Evolutionary conservation across 306 rosid species (phyloP).

Genomic region (Begonia loranthoides): DNA sequence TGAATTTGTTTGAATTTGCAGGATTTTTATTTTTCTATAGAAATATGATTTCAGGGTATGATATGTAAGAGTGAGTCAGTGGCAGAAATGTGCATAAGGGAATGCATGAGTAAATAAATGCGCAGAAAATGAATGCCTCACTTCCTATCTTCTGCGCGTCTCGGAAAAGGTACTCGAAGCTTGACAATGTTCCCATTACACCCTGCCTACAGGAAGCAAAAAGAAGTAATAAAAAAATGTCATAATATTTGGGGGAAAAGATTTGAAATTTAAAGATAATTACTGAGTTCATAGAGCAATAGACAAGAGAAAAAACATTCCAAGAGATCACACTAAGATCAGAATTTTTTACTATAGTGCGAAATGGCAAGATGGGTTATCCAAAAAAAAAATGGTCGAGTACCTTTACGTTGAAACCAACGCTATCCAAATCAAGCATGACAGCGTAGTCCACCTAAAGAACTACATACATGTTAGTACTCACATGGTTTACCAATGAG

Average conservation of each 20-base stretch:
- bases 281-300: background rate
- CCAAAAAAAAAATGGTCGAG: no score
- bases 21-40: no score
- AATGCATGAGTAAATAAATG: constrained; percentile 1
- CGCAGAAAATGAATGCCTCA: constrained; percentile 28
- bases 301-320: background rate
- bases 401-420: constrained; percentile 93
- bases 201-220: constrained; percentile 37
- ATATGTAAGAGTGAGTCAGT: no score
- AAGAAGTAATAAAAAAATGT: constrained; percentile 6
- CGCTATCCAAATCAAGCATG: constrained; percentile 85
- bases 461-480: constrained; percentile 14
- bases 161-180: constrained; percentile 87
- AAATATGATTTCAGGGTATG: no score
- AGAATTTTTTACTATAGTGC: no score
- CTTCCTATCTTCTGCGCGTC: constrained; percentile 85
- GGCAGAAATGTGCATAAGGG: background rate
- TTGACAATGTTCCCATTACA: constrained; percentile 56
- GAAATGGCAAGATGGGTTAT: background rate
- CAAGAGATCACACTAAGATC: background rate
- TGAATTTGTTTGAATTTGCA: no score
- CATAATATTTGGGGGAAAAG: constrained; percentile 10
- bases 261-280: background rate
- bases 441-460: constrained; percentile 77
- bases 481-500: constrained; percentile 1